Evolutionary conservation across 1,284 basidiomycete genomes (phyloP), one percentile per base, ranked within the genome.

Genomic region (Cystobasidium pallidum): DNA sequence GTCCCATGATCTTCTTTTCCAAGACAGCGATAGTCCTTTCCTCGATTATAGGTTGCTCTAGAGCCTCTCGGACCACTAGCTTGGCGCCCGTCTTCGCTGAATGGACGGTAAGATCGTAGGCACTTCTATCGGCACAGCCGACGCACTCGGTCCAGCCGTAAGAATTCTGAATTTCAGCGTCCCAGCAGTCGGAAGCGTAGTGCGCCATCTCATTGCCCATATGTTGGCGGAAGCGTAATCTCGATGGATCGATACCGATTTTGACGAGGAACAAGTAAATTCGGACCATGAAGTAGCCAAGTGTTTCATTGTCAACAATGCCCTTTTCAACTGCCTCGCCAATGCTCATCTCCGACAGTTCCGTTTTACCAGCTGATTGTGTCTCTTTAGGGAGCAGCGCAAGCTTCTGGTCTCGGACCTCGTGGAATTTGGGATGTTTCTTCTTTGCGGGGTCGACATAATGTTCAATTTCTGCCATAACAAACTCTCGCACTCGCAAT

Each of bases 381-480:
- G 90, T 87, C 77, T 91, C 83, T 76, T 92, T 89, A 80, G 94
- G 89, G 65, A 99, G 86, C 67, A 98, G 85, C 24, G 86, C 84
- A 47, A 98, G 85, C 51, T 85, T 86, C 75, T 92, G 84, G 78
- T 92, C 86, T 75, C 88, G 87, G 75, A 92, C 88, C 78, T 95
- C 91, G 73, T 81, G 80, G 85, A 99, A 99, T 41, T 89, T 87
- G 28, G 86, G 84, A 82, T 99, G 96, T 26, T 82, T 83, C 84
- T 99, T 99, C 84, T 97, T 89, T 66, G 87, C 85, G 7, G 95
- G 96, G 84, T 99, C 95, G 77, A 99, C 95, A 78, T 86, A 99
- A 84, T 99, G 95, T 83, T 99, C 96, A 81, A 99, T 97, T 84
- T 99, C 96, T 67, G 94, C 96, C 95, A 99, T 97, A 43, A 92